Evolutionary conservation across 2,329 filamentous ascomycete genomes (phyloP).

Genomic region (Alternaria sp.): DNA sequence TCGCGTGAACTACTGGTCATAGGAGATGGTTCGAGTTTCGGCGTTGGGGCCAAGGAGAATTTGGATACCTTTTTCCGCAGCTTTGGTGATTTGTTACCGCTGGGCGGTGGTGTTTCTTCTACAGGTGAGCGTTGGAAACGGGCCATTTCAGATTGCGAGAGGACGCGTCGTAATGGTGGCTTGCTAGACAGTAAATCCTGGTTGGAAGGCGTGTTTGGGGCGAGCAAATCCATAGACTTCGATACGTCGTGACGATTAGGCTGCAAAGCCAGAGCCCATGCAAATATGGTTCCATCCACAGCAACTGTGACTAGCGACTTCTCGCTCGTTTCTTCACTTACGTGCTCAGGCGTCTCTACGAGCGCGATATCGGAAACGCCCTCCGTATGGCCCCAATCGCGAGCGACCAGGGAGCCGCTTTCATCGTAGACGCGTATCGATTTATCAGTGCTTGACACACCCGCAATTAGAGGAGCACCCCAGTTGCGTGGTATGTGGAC

Average conservation of each 20-base stretch:
- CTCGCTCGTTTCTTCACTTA: constrained; percentile 59
- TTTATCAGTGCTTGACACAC: constrained; percentile 95
- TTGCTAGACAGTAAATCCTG: constrained; percentile 55
- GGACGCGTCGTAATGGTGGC: constrained; percentile 81
- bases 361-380: constrained; percentile 87
- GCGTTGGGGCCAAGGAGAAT: constrained; percentile 57
- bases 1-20: constrained; percentile 39
- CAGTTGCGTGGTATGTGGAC: constrained; percentile 66
- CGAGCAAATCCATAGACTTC: constrained; percentile 50
- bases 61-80: constrained; percentile 66
- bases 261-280: constrained; percentile 53
- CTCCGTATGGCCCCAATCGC: constrained; percentile 95
- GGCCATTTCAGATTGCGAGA: constrained; percentile 87
- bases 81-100: constrained; percentile 59
- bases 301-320: constrained; percentile 58
- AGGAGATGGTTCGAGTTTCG: constrained; percentile 56
- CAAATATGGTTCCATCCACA: constrained; percentile 61
- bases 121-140: constrained; percentile 71
- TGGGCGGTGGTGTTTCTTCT: constrained; percentile 43
- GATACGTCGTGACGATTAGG: constrained; percentile 44
- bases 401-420: constrained; percentile 78
- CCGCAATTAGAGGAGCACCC: constrained; percentile 75
- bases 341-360: constrained; percentile 52
- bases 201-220: constrained; percentile 42
- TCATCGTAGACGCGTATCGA: constrained; percentile 91